Base-by-base conservation (phyloP, 305 asterid species). In the Andrographis paniculata region DNA sequence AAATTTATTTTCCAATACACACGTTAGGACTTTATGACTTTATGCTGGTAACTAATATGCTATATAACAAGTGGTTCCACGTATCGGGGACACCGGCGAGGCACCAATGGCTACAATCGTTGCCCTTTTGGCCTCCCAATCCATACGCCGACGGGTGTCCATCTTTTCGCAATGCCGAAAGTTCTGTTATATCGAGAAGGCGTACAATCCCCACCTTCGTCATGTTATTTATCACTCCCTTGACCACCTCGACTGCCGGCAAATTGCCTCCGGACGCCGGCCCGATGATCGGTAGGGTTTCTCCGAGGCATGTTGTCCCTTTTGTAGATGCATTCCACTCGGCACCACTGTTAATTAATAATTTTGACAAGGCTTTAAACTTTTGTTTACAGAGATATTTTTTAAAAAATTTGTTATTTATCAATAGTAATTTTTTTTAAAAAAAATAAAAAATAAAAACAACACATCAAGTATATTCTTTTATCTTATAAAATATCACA, bases 51-150 rank as follows among this genome's bases (percentile, higher is more conserved):
- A 33, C n/a, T 2, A 33, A 10, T 6, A 33, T 33, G 2, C 28
- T 79, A 59, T 75, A 79, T 16, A 83, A 76, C 8, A 77, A 47
- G 14, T 71, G 65, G 61, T 84, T 84, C 93, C 94, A 84, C 21
- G 85, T 67, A 65, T 80, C 94, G 1, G 92, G 88, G 16, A 80
- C 76, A 5, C 93, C 95, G 16, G 79, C 72, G 24, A 84, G 75
- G 57, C 88, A 84, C 93, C 93, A 84, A 48, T 80, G 93, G 39
- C 83, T 71, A 41, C 88, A 80, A 40, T 84, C 95, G 14, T 62
- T 69, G 30, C 78, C 88, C 18, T 27, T 57, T 2, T 17, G 20
- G n/a, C 70, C 75, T 5, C 55, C 66, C 13, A 59, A 11, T 35
- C 83, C 88, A 44, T 73, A 84, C 4, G 52, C 49, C 0, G 93